Percentiles rank a stretch among this genome's conserved stretches.
These are phyloP conservation scores for Fragaria ananassa DNA, from an alignment of 306 rosid species.

Conservation along the genomic window DNA sequence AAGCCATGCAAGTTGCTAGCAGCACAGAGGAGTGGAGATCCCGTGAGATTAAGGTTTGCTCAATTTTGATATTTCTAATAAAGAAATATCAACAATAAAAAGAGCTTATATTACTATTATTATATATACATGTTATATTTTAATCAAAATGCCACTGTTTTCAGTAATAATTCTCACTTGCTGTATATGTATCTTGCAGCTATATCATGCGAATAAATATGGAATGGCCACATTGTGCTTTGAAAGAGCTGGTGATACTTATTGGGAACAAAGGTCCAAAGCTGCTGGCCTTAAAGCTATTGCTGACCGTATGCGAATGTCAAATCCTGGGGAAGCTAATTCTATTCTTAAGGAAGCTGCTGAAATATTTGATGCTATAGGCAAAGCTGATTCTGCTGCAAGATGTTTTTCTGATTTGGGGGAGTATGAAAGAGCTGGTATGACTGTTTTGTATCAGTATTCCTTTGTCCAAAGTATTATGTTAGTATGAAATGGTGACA, in stretches of 20 bases:
- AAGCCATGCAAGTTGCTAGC: slow-evolving; percentile 53
- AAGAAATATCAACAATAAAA: no score
- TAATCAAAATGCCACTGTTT: background rate
- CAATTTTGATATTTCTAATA: background rate
- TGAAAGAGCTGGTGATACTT: slow-evolving; percentile 43
- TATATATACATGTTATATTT: no score
- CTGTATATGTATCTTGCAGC: slow-evolving; percentile 28
- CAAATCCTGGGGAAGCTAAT: slow-evolving; percentile 28
- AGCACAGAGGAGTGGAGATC: slow-evolving; percentile 52
- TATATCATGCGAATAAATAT: slow-evolving; percentile 39
- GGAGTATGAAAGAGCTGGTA: slow-evolving; percentile 51
- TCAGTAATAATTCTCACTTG: background rate
- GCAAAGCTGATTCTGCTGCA: slow-evolving; percentile 46
- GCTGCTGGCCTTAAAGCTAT: slow-evolving; percentile 47
- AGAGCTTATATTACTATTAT: background rate
- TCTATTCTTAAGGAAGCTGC: slow-evolving; percentile 50
- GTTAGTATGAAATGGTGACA: background rate
- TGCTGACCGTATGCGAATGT: slow-evolving; percentile 34
- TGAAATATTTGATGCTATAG: slow-evolving; percentile 41
- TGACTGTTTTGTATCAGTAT: background rate
- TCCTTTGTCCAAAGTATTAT: background rate
- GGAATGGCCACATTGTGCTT: slow-evolving; percentile 55
- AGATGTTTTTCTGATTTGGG: slow-evolving; percentile 51
- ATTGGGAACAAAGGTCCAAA: slow-evolving; percentile 42
- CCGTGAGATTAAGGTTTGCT: slow-evolving; percentile 49